These are phyloP conservation scores for Cercophora sp. DNA, from an alignment of 495 filamentous ascomycete species.

Conservation along the genomic window DNA sequence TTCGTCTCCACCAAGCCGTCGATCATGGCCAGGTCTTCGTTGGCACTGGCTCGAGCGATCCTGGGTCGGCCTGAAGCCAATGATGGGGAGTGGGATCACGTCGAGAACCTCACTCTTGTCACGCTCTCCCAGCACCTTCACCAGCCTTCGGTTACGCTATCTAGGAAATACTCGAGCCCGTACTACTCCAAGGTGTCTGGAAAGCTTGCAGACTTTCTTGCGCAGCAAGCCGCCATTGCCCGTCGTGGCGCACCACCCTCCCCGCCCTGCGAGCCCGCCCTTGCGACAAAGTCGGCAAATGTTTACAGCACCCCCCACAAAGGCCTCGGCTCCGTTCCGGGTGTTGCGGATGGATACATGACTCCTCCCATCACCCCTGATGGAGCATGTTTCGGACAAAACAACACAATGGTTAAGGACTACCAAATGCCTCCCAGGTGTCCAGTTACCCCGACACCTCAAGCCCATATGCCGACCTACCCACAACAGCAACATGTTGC, in stretches of 20 bases:
- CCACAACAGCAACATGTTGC: slow-evolving; percentile 21
- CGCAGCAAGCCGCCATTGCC: slow-evolving; percentile 71
- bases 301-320: slow-evolving; percentile 84
- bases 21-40: slow-evolving; percentile 79
- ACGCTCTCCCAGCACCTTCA: slow-evolving; percentile 82
- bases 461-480: slow-evolving; percentile 27
- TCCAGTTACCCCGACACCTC: slow-evolving; percentile 52
- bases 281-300: slow-evolving; percentile 51
- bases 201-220: slow-evolving; percentile 81
- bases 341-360: slow-evolving; percentile 74
- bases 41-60: slow-evolving; percentile 84
- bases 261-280: slow-evolving; percentile 57
- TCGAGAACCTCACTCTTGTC: slow-evolving; percentile 76
- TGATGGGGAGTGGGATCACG: slow-evolving; percentile 72
- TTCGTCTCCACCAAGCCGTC: slow-evolving; percentile 89
- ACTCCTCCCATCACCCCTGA: slow-evolving; percentile 98
- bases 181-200: slow-evolving; percentile 78
- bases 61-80: slow-evolving; percentile 72
- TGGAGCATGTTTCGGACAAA: slow-evolving; percentile 56
- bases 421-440: slow-evolving; percentile 45
- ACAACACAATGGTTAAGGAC: slow-evolving; percentile 40
- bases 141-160: slow-evolving; percentile 78
- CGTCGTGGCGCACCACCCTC: slow-evolving; percentile 58
- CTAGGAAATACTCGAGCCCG: slow-evolving; percentile 80
- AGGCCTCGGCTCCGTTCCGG: slow-evolving; percentile 55